Evolutionary conservation across 2,329 filamentous ascomycete species (phyloP), one percentile per base, ranked within the genome.

Genomic region (Colletotrichum caudatum): DNA sequence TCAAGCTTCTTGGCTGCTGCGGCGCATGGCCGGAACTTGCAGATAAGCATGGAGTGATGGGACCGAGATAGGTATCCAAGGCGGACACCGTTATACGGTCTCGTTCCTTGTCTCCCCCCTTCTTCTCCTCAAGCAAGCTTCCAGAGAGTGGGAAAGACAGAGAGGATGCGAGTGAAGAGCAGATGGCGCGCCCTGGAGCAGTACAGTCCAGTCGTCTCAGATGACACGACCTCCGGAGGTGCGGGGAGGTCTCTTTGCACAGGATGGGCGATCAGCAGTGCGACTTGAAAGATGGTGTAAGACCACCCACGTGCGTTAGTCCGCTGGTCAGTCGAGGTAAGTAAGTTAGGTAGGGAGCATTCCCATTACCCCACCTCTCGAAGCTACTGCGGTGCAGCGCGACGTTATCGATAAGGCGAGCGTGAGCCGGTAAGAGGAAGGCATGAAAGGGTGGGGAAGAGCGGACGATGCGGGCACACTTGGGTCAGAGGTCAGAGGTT

Each of bases 201-300:
- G 12, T 18, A 46, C 29, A 33, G 29, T 39, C 51, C 35, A 65
- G 33, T 37, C 26, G 18, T 46, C 26, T 33, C 50, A 53, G 50
- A 53, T 33, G 26, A 53, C 50, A 53, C 50, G 50, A 29, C 26
- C 50, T 18, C 7, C 26, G 44, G 44, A 65, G 51, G 51, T 51
- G 66, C 54, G 62, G 54, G 53, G 53, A 23, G 53, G 46, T 39
- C 6, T 29, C 39, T 18, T 37, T 54, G 54, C 66, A 60, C 39
- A 9, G 8, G 23, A 51, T 29, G 54, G 44, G 62, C 54, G 67
- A 66, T 66, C 67, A 68, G 65, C 65, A 56, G 51, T 23, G 51
- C 29, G 51, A 53, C 56, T 50, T 54, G 37, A 54, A 63, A 26
- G 37, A 41, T 39, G 41, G 50, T 54, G 37, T 51, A 48, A 12